Percentiles rank a stretch among this genome's conserved stretches.
phyloP scores from a whole-genome alignment of 2,329 filamentous ascomycete species.

The Aureobasidium sp. region DNA sequence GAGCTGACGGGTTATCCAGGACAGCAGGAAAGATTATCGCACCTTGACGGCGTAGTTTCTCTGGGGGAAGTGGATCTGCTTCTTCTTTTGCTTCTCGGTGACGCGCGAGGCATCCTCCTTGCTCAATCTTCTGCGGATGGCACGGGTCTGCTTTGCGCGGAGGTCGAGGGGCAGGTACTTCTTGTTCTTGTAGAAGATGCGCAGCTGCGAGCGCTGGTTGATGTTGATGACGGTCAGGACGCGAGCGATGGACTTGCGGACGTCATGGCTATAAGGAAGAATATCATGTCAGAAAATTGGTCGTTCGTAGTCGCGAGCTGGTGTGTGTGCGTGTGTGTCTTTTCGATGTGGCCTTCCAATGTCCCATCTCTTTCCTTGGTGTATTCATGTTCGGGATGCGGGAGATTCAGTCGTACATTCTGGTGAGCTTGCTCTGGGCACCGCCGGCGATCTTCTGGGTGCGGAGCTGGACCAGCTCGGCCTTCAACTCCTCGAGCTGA shows the following conservation, averaged over 20 bases:
- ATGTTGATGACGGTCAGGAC: slow-evolving; percentile 99
- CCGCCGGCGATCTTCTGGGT: slow-evolving; percentile 96
- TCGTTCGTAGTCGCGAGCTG: not conserved
- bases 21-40: not conserved
- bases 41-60: slow-evolving; percentile 99
- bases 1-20: not conserved
- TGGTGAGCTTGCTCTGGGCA: slow-evolving; percentile 90
- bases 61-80: slow-evolving; percentile 89
- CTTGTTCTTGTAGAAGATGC: slow-evolving; percentile 99
- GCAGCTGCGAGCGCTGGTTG: slow-evolving; percentile 96
- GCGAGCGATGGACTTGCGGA: slow-evolving; percentile 98
- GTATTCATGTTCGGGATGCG: not conserved
- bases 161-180: slow-evolving; percentile 98
- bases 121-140: slow-evolving; percentile 90
- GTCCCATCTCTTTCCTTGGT: slow-evolving; percentile 8
- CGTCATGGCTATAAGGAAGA: slow-evolving; percentile 66
- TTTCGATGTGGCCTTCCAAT: slow-evolving; percentile 4
- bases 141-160: slow-evolving; percentile 95
- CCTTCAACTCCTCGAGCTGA: slow-evolving; percentile 91
- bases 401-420: slow-evolving; percentile 62
- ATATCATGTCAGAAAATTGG: slow-evolving; percentile 8
- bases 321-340: slow-evolving; percentile 8
- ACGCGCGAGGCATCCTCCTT: slow-evolving; percentile 77
- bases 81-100: slow-evolving; percentile 96
- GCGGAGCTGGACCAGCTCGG: slow-evolving; percentile 89